Percentiles rank a stretch among this genome's conserved stretches.
Evolutionary conservation across 164 flowering plant genomes (phyloP).

Genomic region (Warburgia ugandensis): DNA sequence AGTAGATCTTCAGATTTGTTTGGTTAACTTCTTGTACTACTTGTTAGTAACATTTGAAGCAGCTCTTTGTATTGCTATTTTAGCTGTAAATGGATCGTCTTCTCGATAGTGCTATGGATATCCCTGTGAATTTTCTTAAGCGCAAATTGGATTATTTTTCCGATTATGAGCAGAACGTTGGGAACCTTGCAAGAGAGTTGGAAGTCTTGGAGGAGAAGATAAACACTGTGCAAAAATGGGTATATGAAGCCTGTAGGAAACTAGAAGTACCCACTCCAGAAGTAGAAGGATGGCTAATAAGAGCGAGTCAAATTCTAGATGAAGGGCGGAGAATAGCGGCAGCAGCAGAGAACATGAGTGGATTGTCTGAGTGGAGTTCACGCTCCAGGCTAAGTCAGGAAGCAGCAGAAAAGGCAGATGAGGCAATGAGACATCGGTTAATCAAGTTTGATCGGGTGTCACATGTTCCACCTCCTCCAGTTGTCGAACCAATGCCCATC

Average conservation of each 20-base stretch:
- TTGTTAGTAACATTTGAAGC: no score
- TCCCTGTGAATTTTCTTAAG: no score
- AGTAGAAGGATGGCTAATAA: conserved; percentile 13
- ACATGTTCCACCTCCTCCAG: background rate
- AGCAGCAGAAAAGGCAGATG: background rate
- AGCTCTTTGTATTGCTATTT: no score
- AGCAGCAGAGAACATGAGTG: conserved; percentile 5
- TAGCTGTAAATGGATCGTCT: no score
- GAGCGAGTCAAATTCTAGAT: background rate
- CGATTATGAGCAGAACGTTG: conserved; percentile 2
- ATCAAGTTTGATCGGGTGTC: background rate
- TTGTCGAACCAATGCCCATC: background rate
- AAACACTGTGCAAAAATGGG: background rate
- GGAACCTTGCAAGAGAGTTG: background rate
- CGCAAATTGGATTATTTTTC: background rate
- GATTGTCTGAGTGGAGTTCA: background rate
- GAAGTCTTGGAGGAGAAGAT: background rate
- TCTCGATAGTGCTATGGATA: no score
- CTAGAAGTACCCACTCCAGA: background rate
- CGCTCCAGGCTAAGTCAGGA: conserved; percentile 8
- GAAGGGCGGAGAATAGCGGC: background rate
- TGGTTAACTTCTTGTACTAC: no score
- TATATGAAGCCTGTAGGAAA: background rate
- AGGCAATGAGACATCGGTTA: background rate
- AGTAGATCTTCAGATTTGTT: no score